Evolutionary conservation across 1,284 basidiomycete species (phyloP).

Genomic region (Spongispora temasekensis): DNA sequence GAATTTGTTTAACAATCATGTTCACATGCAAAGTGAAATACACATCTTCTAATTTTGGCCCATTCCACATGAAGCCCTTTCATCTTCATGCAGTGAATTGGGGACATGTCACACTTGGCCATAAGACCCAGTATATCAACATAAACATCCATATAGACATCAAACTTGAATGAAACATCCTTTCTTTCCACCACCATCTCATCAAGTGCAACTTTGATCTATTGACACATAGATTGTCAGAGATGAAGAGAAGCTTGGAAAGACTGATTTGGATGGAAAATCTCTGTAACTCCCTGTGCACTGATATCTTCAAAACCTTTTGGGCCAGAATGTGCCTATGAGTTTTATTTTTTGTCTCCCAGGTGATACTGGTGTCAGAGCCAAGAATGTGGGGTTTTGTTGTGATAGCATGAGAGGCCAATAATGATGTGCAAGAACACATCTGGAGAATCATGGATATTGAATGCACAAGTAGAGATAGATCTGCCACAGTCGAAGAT

Average conservation of each 20-base stretch:
- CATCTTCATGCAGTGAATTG: too few species aligned
- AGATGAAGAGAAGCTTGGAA: background rate
- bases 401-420: background rate
- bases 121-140: too few species aligned
- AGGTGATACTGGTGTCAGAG: background rate
- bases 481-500: background rate
- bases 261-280: background rate
- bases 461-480: background rate
- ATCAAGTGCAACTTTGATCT: too few species aligned
- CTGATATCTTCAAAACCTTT: background rate
- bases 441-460: background rate
- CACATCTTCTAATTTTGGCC: too few species aligned
- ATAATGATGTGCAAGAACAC: background rate
- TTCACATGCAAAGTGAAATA: too few species aligned
- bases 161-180: too few species aligned
- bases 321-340: background rate
- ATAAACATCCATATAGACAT: too few species aligned
- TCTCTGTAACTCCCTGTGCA: background rate
- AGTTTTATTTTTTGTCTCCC: background rate
- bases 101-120: too few species aligned
- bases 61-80: too few species aligned
- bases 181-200: too few species aligned
- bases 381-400: background rate
- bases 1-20: too few species aligned
- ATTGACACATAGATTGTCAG: conserved; percentile 4